Evolutionary conservation across 139 green algal genomes (phyloP), one percentile per base, ranked within the genome.

Genomic region (Dunaliella primolecta): DNA sequence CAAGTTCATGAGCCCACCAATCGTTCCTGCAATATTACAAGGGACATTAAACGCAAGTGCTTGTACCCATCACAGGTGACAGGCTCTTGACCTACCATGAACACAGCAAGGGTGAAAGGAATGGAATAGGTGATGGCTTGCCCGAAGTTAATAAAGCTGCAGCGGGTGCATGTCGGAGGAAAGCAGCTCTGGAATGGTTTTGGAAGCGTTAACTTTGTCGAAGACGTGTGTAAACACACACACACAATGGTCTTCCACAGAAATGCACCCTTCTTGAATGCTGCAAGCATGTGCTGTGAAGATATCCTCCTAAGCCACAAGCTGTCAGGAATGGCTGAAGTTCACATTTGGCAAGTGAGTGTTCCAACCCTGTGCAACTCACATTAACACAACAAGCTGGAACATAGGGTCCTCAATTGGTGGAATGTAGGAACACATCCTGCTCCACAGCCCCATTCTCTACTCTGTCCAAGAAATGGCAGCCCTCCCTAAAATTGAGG

Each of bases 81-180:
- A 27, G 3, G 3, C 25, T 78, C 3, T 78, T 80, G 70, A 64
- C 83, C 2, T 7, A 86, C 83, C 83, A 86, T 86, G 83, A 76
- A 86, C 37, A 86, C 83, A 1, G 83, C 75, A 2, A 86, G 74
- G 3, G 83, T 86, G 83, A 83, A 86, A 2, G 75, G 75, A 1
- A 36, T 20, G 29, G 83, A 77, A 0, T 82, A 34, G 74, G 81
- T 86, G 37, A 86, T n/a, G 75, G 27, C 75, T 55, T 86, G 83
- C 15, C 24, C 31, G 32, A 85, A 80, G 33, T 85, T 85, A 37
- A 80, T 80, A 2, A 38, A 37, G 3, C 75, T 80, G 75, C n/a
- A 80, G 72, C n/a, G n/a, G n/a, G n/a, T 15, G 46, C 46, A 64
- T 15, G 15, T 64, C 7, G 46, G 46, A 64, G 46, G 7, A 64